Evolutionary conservation across 495 filamentous ascomycete genomes (phyloP), one percentile per base, ranked within the genome.

Genomic region (Xylaria castorea): DNA sequence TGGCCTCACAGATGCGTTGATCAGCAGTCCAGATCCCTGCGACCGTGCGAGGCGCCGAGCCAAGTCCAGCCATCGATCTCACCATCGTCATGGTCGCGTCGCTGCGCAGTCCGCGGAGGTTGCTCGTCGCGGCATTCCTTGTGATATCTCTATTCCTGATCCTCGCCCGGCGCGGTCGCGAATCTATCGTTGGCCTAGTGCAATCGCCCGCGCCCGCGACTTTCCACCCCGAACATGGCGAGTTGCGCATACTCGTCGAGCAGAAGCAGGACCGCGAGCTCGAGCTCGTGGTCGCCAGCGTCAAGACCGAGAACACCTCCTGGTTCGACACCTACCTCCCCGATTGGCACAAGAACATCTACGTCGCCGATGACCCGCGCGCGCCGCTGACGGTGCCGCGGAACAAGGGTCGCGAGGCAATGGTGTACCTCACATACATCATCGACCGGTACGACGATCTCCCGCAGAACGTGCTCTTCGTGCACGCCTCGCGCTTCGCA

Each of bases 361-460:
- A 89, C 76, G 79, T 85, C 8, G 85, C 84, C 12, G 85, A 90
- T 74, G 80, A 84, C 63, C 74, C 79, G 8, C 25, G 64, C 2
- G 80, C 81, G 3, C 44, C 62, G 3, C 77, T 86, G 25, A 85
- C 81, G 0, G 83, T 89, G 6, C 85, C 87, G 5, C 69, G 69
- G 5, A 91, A 90, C 77, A 90, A 89, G 75, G 89, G 90, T 5
- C 85, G 85, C 72, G 90, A 92, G 78, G 89, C 86, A 14, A 90
- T 91, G 88, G 85, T 88, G 6, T 90, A 89, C 76, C 77, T 91
- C 0, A 90, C 86, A 70, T 89, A 75, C 72, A 87, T 92, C 30
- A 91, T 92, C 76, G 86, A 90, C 75, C 82, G 87, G 66, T 92
- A 92, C 81, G 82, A 91, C 70, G 79, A 81, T 46, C 87, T 92